A percentile compares a stretch with the other conserved stretches of the same genome.
phyloP scores from a whole-genome alignment of 805 yeast genomes.

The Pichia cabralensis region DNA sequence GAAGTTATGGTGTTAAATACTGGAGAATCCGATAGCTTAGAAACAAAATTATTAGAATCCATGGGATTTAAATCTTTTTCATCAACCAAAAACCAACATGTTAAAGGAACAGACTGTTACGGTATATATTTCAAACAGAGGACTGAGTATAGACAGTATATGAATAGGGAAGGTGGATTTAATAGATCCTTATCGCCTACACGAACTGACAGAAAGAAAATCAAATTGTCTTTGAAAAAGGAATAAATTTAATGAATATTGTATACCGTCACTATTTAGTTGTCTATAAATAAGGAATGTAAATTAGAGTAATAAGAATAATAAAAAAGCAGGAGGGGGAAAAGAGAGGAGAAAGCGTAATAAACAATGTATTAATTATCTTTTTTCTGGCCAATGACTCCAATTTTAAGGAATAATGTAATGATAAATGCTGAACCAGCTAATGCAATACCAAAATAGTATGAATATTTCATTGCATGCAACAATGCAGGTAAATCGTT shows the following conservation, averaged over 20 bases:
- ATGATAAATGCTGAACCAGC: constrained; percentile 22
- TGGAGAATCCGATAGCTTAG: constrained; percentile 19
- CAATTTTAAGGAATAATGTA: constrained; percentile 28
- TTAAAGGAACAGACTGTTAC: constrained; percentile 35
- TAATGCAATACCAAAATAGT: constrained; percentile 31
- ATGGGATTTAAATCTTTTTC: constrained; percentile 54
- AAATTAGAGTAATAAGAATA: not conserved
- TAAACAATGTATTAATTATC: constrained; percentile 1
- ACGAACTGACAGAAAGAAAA: constrained; percentile 8
- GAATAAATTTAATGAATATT: too few species aligned
- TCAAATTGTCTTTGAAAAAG: constrained; percentile 4
- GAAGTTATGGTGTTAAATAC: too few species aligned
- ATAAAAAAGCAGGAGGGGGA: not conserved
- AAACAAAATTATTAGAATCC: constrained; percentile 34
- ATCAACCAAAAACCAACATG: constrained; percentile 48
- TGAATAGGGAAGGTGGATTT: constrained; percentile 48
- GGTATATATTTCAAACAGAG: constrained; percentile 31
- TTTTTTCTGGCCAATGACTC: constrained; percentile 25
- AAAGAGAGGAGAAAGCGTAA: not conserved
- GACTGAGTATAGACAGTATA: constrained; percentile 47
- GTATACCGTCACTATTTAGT: too few species aligned
- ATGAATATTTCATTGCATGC: constrained; percentile 27
- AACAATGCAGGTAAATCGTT: constrained; percentile 20
- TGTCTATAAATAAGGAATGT: not conserved
- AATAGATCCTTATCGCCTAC: constrained; percentile 44